Conservation (phyloP, 768 basidiomycete genomes). For the Artomyces pyxidatus region DNA sequence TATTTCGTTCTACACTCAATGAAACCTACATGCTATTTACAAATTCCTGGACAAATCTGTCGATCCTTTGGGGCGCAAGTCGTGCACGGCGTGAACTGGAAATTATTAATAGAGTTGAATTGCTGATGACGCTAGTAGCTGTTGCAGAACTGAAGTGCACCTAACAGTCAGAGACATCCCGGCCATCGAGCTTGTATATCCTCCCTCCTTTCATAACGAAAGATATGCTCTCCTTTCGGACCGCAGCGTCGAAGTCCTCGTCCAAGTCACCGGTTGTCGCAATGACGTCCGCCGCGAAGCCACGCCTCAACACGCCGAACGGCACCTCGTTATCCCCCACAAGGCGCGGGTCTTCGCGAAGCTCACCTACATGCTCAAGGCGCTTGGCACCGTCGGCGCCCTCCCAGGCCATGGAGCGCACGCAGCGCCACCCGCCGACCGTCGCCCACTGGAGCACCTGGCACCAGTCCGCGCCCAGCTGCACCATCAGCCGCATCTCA, state of each 20-base stretch:
- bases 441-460: slow-evolving; percentile 53
- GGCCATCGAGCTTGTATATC: slow-evolving; percentile 35
- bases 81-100: neutral
- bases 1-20: too few species aligned
- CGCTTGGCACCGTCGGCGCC: slow-evolving; percentile 21
- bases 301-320: slow-evolving; percentile 44
- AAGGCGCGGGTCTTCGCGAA: slow-evolving; percentile 20
- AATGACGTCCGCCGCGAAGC: slow-evolving; percentile 48
- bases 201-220: slow-evolving; percentile 56
- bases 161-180: slow-evolving; percentile 1
- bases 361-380: slow-evolving; percentile 20
- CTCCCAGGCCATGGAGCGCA: slow-evolving; percentile 43
- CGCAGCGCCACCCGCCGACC: slow-evolving; percentile 48
- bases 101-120: neutral
- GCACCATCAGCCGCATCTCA: slow-evolving; percentile 55
- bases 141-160: neutral
- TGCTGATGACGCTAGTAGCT: neutral
- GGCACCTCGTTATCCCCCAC: slow-evolving; percentile 43
- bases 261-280: slow-evolving; percentile 30
- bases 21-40: too few species aligned
- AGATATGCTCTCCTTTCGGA: slow-evolving; percentile 36
- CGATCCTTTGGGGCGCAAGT: too few species aligned
- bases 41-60: too few species aligned
- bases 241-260: slow-evolving; percentile 34
- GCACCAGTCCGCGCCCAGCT: slow-evolving; percentile 43